Evolutionary conservation across 805 yeast genomes (phyloP), one percentile per base, ranked within the genome.

Genomic region (Candida suzukii): DNA sequence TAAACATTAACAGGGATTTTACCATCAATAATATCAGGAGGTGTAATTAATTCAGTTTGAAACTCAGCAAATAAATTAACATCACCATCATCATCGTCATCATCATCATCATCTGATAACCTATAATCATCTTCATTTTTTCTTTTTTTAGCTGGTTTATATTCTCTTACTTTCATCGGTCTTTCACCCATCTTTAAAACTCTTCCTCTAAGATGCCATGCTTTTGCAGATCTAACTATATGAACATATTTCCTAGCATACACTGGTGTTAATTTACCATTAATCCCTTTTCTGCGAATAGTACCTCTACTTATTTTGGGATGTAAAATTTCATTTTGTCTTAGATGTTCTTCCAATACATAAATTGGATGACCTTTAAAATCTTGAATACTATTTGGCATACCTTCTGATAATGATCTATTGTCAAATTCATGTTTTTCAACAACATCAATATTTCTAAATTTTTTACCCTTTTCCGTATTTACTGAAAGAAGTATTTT

Each of bases 321-420:
- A 40, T 71, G 70, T 4, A 91, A 58, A 5, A 88, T 70, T 56
- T 93, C 96, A 55, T 81, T 83, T 39, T 74, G 72, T 38, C 73
- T 72, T 27, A 93, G 57, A 48, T 88, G 95, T 3, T 78, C 70
- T 56, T 86, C 95, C 13, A 93, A 58, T 0, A 83, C 93, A 59
- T 82, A 93, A 13, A 80, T 61, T 0, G 99, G 99, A 60, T 93
- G 99, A 39, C 80, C 80, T 39, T 79, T 80, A 57, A 90, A 86
- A 49, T 88, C 97, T 39, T 79, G 82, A 21, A 88, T 64, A 51
- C 77, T 84, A 41, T 80, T 79, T 0, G 99, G 99, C 73, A 91
- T 80, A 0, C 95, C 96, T 54, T 93, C 98, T 24, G 72, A 67
- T 16, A 75, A 63, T 35, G 85, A 82, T 41, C 84, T 67, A 38